phyloP scores from a whole-genome alignment of 495 filamentous ascomycete genomes.

The Collariella sp. region DNA sequence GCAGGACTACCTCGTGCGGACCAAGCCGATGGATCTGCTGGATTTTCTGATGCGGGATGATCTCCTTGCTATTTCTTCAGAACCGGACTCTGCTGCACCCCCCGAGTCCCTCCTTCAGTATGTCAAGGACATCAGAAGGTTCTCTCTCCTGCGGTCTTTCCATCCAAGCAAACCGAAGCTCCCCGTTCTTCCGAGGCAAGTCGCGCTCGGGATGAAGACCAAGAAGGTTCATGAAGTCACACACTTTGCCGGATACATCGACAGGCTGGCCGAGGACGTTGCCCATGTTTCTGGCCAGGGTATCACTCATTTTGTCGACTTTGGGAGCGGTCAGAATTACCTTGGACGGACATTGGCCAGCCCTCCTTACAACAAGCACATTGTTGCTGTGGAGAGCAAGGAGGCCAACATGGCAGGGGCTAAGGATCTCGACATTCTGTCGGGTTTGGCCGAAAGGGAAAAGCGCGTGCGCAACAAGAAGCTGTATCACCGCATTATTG shows the following conservation, averaged over 20 bases:
- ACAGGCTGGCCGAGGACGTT: slow-evolving; percentile 46
- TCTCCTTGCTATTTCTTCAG: slow-evolving; percentile 34
- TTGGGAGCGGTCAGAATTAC: slow-evolving; percentile 94
- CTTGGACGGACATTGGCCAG: slow-evolving; percentile 80
- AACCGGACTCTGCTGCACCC: slow-evolving; percentile 38
- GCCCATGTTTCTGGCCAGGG: slow-evolving; percentile 25
- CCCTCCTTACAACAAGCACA: slow-evolving; percentile 72
- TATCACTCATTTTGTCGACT: slow-evolving; percentile 90
- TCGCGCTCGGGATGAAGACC: slow-evolving; percentile 85
- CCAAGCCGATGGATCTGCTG: slow-evolving; percentile 63
- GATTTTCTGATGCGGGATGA: slow-evolving; percentile 73
- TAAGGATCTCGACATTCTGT: slow-evolving; percentile 68
- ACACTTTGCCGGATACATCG: slow-evolving; percentile 50
- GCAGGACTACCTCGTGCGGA: slow-evolving; percentile 63
- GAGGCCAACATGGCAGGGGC: slow-evolving; percentile 79
- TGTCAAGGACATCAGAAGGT: slow-evolving; percentile 60
- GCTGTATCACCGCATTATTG: slow-evolving; percentile 44
- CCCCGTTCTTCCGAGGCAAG: slow-evolving; percentile 51
- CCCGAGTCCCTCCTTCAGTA: slow-evolving; percentile 65
- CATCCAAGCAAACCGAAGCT: slow-evolving; percentile 31
- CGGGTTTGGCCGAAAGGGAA: slow-evolving; percentile 59
- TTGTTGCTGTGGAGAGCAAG: slow-evolving; percentile 85
- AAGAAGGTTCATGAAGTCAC: slow-evolving; percentile 93
- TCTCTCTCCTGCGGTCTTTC: slow-evolving; percentile 59
- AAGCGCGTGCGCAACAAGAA: slow-evolving; percentile 70